These are phyloP conservation scores for Gracilariopsis chorda DNA, from an alignment of 23 red algal genomes.

Conservation along the genomic window DNA sequence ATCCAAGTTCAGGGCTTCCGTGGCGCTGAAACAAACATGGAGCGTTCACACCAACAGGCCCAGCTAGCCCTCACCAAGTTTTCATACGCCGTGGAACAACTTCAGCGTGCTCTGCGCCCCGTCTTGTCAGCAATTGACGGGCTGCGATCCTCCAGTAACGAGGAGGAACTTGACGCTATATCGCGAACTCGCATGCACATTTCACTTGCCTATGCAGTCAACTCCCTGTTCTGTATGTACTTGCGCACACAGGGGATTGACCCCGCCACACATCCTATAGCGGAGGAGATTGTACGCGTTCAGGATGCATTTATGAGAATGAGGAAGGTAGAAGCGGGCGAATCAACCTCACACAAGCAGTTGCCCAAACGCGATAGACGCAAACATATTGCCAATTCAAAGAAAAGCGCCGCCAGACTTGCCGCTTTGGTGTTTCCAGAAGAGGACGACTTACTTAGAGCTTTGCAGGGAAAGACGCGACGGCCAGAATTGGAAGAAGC, in stretches of 20 bases:
- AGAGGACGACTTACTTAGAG: conserved; percentile 25
- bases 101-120: conserved; percentile 24
- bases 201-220: conserved; percentile 41
- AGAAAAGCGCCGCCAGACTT: conserved; percentile 12
- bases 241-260: conserved; percentile 63
- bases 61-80: conserved; percentile 36
- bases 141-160: conserved; percentile 14
- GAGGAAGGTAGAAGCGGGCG: conserved; percentile 45
- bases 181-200: conserved; percentile 41
- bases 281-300: conserved; percentile 57
- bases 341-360: conserved; percentile 9
- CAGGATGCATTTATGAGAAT: conserved; percentile 65
- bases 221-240: conserved; percentile 70
- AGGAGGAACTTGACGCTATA: conserved; percentile 44
- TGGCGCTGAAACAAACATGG: neutral
- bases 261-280: conserved; percentile 36
- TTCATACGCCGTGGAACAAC: neutral
- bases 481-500: neutral
- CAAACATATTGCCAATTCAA: conserved; percentile 34
- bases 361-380: conserved; percentile 11
- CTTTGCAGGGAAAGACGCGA: conserved; percentile 1
- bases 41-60: neutral
- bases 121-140: conserved; percentile 27
- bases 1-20: no score
- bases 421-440: conserved; percentile 46